Conservation (phyloP, 371 early-diverging fungal genomes). For the Funneliformis caledonium region DNA sequence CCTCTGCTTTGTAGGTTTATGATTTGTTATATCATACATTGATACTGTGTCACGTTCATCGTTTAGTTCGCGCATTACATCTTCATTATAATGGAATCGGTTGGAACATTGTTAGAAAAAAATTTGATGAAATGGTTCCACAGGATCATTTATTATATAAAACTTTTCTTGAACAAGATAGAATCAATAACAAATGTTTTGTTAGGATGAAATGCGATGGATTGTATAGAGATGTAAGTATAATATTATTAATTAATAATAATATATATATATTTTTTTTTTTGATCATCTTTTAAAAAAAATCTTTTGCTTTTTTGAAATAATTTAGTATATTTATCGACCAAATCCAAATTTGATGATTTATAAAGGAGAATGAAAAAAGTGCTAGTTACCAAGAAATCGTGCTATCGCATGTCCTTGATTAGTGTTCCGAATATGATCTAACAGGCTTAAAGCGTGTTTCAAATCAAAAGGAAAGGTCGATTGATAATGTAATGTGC, state of each 20-base stretch:
- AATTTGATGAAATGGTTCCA: constrained; percentile 55
- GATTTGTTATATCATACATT: constrained; percentile 67
- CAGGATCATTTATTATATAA: constrained; percentile 54
- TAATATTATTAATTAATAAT: neutral
- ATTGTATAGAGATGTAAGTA: constrained; percentile 68
- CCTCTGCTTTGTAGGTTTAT: constrained; percentile 47
- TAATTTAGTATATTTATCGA: neutral
- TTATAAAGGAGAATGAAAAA: neutral
- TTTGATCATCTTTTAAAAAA: no score
- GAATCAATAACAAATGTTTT: constrained; percentile 65
- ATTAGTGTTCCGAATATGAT: no score
- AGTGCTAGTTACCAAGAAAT: no score
- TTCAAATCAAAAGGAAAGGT: no score
- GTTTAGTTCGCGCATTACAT: constrained; percentile 67
- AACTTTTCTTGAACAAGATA: constrained; percentile 53
- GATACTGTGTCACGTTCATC: constrained; percentile 70
- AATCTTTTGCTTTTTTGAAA: neutral
- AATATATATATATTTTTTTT: no score
- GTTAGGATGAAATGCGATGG: constrained; percentile 74
- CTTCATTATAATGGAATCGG: constrained; percentile 69
- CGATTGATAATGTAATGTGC: neutral
- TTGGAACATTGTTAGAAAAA: constrained; percentile 64
- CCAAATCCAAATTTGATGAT: constrained; percentile 3
- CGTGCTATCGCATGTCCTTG: no score
- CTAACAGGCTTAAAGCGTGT: no score